Evolutionary conservation across 2,329 filamentous ascomycete species (phyloP).

Genomic region (Paecilomyces sp.): DNA sequence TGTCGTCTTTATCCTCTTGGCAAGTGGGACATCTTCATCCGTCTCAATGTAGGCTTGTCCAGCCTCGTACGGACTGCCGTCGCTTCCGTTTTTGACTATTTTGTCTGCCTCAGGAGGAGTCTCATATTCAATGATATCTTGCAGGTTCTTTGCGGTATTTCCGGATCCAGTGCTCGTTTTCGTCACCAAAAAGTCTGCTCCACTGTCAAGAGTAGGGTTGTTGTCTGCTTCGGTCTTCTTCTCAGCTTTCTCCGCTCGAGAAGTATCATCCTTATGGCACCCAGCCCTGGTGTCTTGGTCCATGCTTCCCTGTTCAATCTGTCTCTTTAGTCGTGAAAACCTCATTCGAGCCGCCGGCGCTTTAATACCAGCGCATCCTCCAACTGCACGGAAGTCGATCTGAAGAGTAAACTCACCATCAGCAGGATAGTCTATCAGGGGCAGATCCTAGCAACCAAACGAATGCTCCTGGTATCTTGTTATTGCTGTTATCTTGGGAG

Average conservation of each 20-base stretch:
- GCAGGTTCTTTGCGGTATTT: neutral
- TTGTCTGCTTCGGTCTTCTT: neutral
- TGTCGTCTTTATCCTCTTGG: constrained; percentile 4
- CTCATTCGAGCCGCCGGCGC: constrained; percentile 32
- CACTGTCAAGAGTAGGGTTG: neutral
- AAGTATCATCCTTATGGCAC: neutral
- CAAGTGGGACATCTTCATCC: constrained; percentile 12
- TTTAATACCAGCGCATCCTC: constrained; percentile 24
- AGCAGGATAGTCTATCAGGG: neutral
- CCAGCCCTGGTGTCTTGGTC: neutral
- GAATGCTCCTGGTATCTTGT: neutral
- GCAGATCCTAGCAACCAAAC: neutral
- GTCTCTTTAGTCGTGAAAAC: constrained; percentile 27
- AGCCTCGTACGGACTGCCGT: constrained; percentile 1
- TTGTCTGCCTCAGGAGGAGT: neutral
- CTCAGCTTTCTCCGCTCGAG: constrained; percentile 1
- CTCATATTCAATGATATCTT: neutral
- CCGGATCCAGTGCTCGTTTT: neutral
- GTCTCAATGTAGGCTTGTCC: constrained; percentile 2
- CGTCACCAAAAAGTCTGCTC: neutral
- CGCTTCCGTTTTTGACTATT: neutral
- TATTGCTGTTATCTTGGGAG: neutral
- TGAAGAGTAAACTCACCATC: constrained; percentile 4
- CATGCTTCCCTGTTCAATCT: constrained; percentile 12
- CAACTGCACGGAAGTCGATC: constrained; percentile 36